Percentiles rank a stretch among this genome's conserved stretches.
Conservation (phyloP, 495 filamentous ascomycete genomes). For the Polyplosphaeria fusca region DNA sequence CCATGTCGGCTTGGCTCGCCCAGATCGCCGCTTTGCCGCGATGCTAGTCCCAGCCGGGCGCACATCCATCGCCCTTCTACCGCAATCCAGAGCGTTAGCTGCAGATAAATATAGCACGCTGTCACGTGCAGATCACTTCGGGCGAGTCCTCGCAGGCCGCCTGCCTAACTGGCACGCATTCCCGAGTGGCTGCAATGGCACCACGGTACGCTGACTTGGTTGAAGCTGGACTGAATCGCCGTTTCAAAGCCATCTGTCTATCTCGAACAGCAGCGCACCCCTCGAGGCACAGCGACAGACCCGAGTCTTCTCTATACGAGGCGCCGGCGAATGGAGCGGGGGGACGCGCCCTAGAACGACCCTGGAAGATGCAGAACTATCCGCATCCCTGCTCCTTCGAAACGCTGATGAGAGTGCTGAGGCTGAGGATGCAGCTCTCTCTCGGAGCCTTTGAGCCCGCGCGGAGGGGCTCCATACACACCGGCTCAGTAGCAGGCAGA, state of each 20-base stretch:
- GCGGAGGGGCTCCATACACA: neutral
- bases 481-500: neutral
- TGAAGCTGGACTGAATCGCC: neutral
- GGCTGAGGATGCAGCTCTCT: neutral
- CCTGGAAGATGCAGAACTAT: constrained; percentile 15
- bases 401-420: constrained; percentile 11
- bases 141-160: too few species aligned
- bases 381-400: constrained; percentile 15
- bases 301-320: neutral
- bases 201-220: neutral
- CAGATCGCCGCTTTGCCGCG: neutral
- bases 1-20: neutral
- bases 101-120: neutral
- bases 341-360: constrained; percentile 2
- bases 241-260: neutral
- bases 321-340: constrained; percentile 16
- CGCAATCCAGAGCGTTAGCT: neutral
- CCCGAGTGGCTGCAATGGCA: too few species aligned
- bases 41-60: neutral
- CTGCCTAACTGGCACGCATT: neutral
- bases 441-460: neutral
- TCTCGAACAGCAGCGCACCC: constrained; percentile 1
- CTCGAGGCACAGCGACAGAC: neutral
- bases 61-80: constrained; percentile 1
- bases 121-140: constrained; percentile 4